Percentiles rank a stretch among this genome's conserved stretches.
Evolutionary conservation across 331 rosid species (phyloP).

Genomic region (Ulmus americana): DNA sequence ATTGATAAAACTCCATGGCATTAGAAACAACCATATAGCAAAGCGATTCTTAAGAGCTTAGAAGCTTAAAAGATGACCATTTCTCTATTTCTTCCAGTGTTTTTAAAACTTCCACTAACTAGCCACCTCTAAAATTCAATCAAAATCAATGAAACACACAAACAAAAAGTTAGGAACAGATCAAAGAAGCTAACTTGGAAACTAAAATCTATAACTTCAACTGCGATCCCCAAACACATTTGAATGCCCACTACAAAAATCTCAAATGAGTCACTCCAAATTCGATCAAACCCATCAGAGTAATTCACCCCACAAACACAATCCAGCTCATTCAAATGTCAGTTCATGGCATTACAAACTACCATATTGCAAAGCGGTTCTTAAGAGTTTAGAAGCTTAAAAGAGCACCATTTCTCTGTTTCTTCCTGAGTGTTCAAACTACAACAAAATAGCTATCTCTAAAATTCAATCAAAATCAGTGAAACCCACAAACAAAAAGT

Average conservation of each 20-base stretch:
- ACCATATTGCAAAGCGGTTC: too few species aligned
- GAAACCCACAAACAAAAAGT: too few species aligned
- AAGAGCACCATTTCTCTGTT: too few species aligned
- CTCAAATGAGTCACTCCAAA: slow-evolving; percentile 25
- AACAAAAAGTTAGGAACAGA: background rate
- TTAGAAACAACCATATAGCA: background rate
- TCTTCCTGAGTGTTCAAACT: too few species aligned
- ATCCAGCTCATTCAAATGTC: slow-evolving; percentile 16
- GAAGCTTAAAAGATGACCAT: background rate
- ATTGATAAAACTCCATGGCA: background rate
- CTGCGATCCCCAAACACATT: slow-evolving; percentile 26
- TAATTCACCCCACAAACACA: background rate
- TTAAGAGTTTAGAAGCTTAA: too few species aligned
- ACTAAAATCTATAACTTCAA: background rate
- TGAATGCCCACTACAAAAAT: slow-evolving; percentile 9
- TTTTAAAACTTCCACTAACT: background rate
- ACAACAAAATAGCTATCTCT: too few species aligned
- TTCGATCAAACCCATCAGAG: background rate
- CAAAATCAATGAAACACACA: background rate
- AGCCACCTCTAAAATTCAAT: background rate
- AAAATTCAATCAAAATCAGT: too few species aligned
- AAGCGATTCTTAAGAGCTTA: background rate
- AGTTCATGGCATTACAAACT: too few species aligned
- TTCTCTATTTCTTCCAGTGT: background rate
- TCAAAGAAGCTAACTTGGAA: slow-evolving; percentile 13